phyloP scores from a whole-genome alignment of 2,329 filamentous ascomycete genomes.

The Sporothrix pseudoabietina region DNA sequence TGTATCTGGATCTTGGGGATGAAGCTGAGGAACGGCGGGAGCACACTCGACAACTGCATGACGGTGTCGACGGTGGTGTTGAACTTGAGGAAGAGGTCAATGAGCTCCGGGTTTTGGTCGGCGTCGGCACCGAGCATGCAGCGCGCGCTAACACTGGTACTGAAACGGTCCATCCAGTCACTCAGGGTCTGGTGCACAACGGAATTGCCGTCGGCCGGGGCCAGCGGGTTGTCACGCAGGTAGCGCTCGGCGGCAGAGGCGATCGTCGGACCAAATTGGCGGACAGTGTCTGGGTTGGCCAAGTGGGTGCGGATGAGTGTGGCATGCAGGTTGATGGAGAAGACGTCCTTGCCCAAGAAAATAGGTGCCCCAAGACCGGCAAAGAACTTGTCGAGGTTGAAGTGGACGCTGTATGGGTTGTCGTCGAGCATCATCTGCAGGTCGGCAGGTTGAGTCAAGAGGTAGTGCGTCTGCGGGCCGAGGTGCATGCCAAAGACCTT shows the following conservation, averaged over 20 bases:
- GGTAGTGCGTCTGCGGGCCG: constrained; percentile 28
- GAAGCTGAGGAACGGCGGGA: constrained; percentile 25
- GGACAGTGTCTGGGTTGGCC: constrained; percentile 25
- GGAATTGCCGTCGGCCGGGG: not conserved
- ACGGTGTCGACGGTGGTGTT: constrained; percentile 21
- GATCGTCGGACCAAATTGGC: constrained; percentile 21
- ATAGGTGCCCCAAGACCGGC: constrained; percentile 25
- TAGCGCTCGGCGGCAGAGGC: constrained; percentile 25
- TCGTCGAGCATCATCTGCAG: constrained; percentile 31
- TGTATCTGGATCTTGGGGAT: constrained; percentile 23
- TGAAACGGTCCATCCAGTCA: constrained; percentile 29
- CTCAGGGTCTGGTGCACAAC: constrained; percentile 5
- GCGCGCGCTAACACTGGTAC: constrained; percentile 27
- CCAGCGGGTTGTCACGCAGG: constrained; percentile 16
- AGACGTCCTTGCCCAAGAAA: constrained; percentile 27
- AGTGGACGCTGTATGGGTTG: constrained; percentile 28
- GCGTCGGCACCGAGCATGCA: constrained; percentile 29
- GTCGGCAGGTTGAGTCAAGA: constrained; percentile 23
- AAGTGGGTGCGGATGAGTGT: constrained; percentile 28
- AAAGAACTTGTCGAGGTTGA: constrained; percentile 29
- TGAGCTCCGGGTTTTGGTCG: constrained; percentile 26
- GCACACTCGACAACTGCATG: constrained; percentile 26
- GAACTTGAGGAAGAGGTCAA: constrained; percentile 29
- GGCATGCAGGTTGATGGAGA: constrained; percentile 27
- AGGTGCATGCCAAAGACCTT: constrained; percentile 29